These are phyloP conservation scores for Aegilops sharonensis DNA, from an alignment of 176 grass and related monocot species.

Conservation along the genomic window DNA sequence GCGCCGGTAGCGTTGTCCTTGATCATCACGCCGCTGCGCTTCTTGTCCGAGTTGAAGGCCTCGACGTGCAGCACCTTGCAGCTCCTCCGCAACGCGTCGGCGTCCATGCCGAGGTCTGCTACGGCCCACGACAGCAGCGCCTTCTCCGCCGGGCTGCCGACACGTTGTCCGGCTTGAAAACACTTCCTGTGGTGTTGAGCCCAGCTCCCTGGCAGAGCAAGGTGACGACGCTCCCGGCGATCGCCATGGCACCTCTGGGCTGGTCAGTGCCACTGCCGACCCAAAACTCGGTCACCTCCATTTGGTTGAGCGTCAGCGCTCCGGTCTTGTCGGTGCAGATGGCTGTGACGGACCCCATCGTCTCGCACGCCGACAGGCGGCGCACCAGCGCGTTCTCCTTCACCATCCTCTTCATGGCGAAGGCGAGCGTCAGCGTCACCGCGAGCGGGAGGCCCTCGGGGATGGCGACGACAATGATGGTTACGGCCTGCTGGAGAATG, in stretches of 20 bases:
- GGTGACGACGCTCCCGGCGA: neutral
- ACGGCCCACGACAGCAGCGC: conserved; percentile 82
- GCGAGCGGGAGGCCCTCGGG: too few species aligned
- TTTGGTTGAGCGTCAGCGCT: conserved; percentile 77
- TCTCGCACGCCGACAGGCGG: conserved; percentile 82
- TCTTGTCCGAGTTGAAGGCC: conserved; percentile 93
- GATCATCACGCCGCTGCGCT: conserved; percentile 65
- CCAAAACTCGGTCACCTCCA: conserved; percentile 78
- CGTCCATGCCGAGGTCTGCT: conserved; percentile 51
- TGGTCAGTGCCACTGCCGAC: conserved; percentile 32
- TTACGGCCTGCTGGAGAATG: too few species aligned
- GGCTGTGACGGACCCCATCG: conserved; percentile 79
- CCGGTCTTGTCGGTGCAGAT: conserved; percentile 96
- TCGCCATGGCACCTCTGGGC: neutral
- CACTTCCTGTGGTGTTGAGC: conserved; percentile 77
- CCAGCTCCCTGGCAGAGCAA: conserved; percentile 55
- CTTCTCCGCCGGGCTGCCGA: conserved; percentile 84
- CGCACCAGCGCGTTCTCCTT: conserved; percentile 84
- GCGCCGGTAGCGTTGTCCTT: conserved; percentile 21
- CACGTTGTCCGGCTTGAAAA: conserved; percentile 41
- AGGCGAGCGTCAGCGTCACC: conserved; percentile 31
- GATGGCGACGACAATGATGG: too few species aligned
- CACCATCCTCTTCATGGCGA: conserved; percentile 97
- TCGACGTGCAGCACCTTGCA: conserved; percentile 63
- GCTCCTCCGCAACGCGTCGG: conserved; percentile 17